Base-by-base conservation (phyloP, 1,284 basidiomycete species). In the Jaminaea rosea region DNA sequence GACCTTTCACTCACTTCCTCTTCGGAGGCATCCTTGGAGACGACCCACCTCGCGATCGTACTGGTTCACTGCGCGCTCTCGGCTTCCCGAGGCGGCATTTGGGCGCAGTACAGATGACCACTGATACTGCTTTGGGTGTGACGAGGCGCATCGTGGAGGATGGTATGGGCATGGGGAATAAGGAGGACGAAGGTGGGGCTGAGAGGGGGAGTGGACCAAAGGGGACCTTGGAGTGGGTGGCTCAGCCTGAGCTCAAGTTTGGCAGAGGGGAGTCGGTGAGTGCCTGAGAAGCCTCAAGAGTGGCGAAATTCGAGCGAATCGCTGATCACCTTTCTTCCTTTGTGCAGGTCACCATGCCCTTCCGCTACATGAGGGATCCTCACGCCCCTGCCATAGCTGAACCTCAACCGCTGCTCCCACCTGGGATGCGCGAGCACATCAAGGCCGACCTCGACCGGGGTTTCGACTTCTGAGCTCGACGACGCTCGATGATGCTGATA, bases 91-190 rank as follows among this genome's bases (percentile, higher is more conserved):
- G 54, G 0, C 49, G 69, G 6, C 67, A 73, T 36, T 52, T 72
- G n/a, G 72, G 71, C 29, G 50, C 59, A 1, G 79, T 90, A 1
- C 94, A 98, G 75, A 98, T 98, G 93, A 97, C 93, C 24, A 98
- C 93, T 0, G 93, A 98, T 74, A 97, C 93, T 1, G 93, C 93
- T 0, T 79, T 97, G 0, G 89, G 87, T 7, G 92, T 97, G 5
- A 91, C 89, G 0, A 96, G 93, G 73, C 75, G 82, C 2, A 86
- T 94, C 13, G 85, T 92, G 0, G 78, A 86, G 56, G 88, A 94
- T 47, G 57, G 46, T 4, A 34, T 61, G 24, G 55, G 50, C 2
- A 39, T 63, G 8, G 55, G 59, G 34, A 49, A 15, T 4, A 26
- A 27, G 2, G 21, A 48, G 13, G 21, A 50, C 2, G 34, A 55